Base-by-base conservation (phyloP, 441 rosid genomes). In the Arabidopsis hybrid region DNA sequence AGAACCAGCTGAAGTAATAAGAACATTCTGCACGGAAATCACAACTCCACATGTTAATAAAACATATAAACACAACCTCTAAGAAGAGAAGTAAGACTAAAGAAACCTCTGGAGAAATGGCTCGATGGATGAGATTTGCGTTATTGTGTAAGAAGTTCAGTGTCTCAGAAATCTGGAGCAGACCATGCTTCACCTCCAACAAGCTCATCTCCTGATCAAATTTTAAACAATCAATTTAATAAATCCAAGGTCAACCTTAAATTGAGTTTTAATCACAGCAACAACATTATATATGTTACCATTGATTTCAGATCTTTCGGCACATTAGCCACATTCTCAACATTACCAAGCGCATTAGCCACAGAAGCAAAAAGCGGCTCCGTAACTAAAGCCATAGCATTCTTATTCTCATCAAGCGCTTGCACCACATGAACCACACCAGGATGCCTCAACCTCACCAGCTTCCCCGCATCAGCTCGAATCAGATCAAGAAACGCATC, bases 391-490 rank as follows among this genome's bases (percentile, higher is more conserved):
- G 99, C 96, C 91, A 95, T 92, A 18, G 97, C 92, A 67, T 89
- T 88, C 84, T 95, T 95, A 50, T 74, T 91, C 87, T 95, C 99
- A 52, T 95, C 99, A 76, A 95, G 82, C 9, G 91, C 97, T 85
- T 95, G 97, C 63, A 95, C 94, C 77, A 95, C 97, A 73, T 95
- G 99, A 6, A 95, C 92, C 60, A 92, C 94, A 14, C 99, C 97
- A 0, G 99, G 97, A 69, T 95, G 99, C 84, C 99, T 76, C 75
- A 95, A 76, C 80, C 99, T 72, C 59, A 94, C 96, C 29, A 92
- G 53, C 81, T 85, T 82, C 38, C 85, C 88, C 0, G 97, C 97
- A 69, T 92, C 99, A 43, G 97, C 89, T 8, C 97, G 84, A 51
- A 92, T 73, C 58, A 94, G 66, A 78, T 92, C 97, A 63, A 92